Evolutionary conservation across 2,329 filamentous ascomycete genomes (phyloP).

Genomic region (Penicillium sp.): DNA sequence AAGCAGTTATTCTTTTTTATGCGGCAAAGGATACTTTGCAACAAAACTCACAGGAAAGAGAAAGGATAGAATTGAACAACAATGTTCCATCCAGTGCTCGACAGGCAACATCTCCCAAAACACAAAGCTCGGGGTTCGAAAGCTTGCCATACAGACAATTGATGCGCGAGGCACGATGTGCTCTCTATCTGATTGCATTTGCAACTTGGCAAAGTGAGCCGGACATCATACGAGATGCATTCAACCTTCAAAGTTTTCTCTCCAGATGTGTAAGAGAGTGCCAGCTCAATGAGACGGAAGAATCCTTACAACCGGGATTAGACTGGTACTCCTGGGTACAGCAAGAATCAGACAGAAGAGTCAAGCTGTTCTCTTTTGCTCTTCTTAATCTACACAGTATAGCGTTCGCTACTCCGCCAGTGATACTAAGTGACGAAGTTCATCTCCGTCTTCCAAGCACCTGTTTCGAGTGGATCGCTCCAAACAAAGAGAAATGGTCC

Average conservation of each 20-base stretch:
- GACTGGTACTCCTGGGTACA: constrained; percentile 25
- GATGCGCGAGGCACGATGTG: constrained; percentile 9
- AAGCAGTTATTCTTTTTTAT: constrained; percentile 41
- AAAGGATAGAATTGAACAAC: not conserved
- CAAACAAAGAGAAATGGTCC: constrained; percentile 19
- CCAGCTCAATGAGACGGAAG: constrained; percentile 11
- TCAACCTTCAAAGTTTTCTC: constrained; percentile 22
- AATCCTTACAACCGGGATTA: not conserved
- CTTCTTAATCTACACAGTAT: constrained; percentile 27
- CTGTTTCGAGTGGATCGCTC: constrained; percentile 23
- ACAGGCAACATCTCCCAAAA: not conserved
- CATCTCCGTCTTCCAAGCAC: constrained; percentile 25
- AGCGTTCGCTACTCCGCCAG: constrained; percentile 22
- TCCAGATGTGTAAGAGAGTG: constrained; percentile 18
- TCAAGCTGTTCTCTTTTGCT: constrained; percentile 25
- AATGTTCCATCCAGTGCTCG: not conserved
- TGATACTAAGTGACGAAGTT: constrained; percentile 25
- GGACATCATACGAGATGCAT: constrained; percentile 20
- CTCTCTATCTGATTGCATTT: constrained; percentile 20
- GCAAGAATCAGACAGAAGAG: constrained; percentile 20
- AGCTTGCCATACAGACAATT: not conserved
- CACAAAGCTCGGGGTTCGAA: not conserved
- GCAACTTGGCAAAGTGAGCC: constrained; percentile 25
- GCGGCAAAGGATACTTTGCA: constrained; percentile 60
- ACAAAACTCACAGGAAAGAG: constrained; percentile 45